Evolutionary conservation across 768 basidiomycete species (phyloP).

Genomic region (Leccinum olivaceopallidum): DNA sequence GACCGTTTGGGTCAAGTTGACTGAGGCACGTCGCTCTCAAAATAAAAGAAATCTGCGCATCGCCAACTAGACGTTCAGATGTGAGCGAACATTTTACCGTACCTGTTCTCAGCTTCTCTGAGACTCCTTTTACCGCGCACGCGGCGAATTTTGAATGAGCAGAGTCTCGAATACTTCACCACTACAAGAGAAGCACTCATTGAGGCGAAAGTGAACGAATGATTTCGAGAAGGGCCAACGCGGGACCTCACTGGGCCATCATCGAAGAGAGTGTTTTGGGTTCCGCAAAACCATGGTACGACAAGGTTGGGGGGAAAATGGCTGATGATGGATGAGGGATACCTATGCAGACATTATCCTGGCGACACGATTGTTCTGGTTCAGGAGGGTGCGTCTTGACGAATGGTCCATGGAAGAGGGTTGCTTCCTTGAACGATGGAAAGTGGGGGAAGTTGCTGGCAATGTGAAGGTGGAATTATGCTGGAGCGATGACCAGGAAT

Average conservation of each 20-base stretch:
- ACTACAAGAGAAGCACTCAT: too few relatives aligned
- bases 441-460: conserved; percentile 28
- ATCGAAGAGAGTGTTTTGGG: conserved; percentile 15
- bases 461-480: conserved; percentile 25
- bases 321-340: conserved; percentile 31
- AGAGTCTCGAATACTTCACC: conserved; percentile 40
- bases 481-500: too few relatives aligned
- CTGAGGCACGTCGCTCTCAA: conserved; percentile 25
- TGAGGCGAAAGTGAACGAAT: conserved; percentile 40
- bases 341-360: conserved; percentile 33
- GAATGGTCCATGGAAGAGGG: conserved; percentile 23
- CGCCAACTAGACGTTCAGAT: conserved; percentile 19
- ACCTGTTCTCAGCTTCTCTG: conserved; percentile 34
- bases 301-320: conserved; percentile 24
- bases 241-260: conserved; percentile 29
- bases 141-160: conserved; percentile 31
- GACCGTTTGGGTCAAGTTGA: conserved; percentile 35
- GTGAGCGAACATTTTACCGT: conserved; percentile 30
- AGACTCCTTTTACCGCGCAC: conserved; percentile 22
- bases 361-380: conserved; percentile 14
- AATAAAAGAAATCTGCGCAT: conserved; percentile 29
- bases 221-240: conserved; percentile 37
- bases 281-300: conserved; percentile 21
- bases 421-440: conserved; percentile 27
- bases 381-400: conserved; percentile 19